Evolutionary conservation across 2,329 filamentous ascomycete genomes (phyloP).

Genomic region (Trichoderma sp.): DNA sequence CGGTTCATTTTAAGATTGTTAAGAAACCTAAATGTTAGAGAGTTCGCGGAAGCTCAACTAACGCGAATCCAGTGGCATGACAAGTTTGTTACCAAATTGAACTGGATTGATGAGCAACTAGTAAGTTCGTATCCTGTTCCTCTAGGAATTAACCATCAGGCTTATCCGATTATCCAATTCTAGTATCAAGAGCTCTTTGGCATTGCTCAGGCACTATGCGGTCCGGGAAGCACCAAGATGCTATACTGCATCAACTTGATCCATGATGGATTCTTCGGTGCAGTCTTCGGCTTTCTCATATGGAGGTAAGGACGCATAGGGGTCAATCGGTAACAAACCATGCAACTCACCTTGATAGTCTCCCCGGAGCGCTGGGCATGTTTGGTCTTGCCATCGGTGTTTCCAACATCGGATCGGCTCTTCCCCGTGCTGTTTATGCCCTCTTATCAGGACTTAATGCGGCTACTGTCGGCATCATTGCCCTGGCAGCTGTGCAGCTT

Average conservation of each 20-base stretch:
- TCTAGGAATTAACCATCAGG: no score
- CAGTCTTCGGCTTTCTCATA: conserved; percentile 58
- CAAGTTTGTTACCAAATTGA: conserved; percentile 57
- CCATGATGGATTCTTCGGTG: conserved; percentile 57
- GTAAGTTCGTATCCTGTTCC: conserved; percentile 35
- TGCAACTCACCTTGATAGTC: conserved; percentile 35
- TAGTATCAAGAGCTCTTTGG: conserved; percentile 73
- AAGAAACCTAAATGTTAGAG: neutral
- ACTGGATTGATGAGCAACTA: conserved; percentile 69
- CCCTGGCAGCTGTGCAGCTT: conserved; percentile 66
- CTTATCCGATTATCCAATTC: neutral
- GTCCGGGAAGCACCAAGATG: conserved; percentile 70
- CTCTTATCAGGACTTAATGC: conserved; percentile 70
- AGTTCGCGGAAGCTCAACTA: neutral
- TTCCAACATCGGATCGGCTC: conserved; percentile 53
- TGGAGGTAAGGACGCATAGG: conserved; percentile 52
- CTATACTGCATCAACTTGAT: conserved; percentile 65
- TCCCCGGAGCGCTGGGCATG: conserved; percentile 71
- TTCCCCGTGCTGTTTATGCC: conserved; percentile 64
- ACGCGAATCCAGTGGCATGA: conserved; percentile 46
- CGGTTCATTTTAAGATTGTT: conserved; percentile 67
- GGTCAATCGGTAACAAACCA: neutral
- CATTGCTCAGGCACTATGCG: conserved; percentile 64
- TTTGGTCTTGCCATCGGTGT: conserved; percentile 65
- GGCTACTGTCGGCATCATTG: conserved; percentile 69